A percentile compares a stretch with the other conserved stretches of the same genome.
Evolutionary conservation across 179 eudicot genomes (phyloP).

Genomic region (Amaranthus tricolor): DNA sequence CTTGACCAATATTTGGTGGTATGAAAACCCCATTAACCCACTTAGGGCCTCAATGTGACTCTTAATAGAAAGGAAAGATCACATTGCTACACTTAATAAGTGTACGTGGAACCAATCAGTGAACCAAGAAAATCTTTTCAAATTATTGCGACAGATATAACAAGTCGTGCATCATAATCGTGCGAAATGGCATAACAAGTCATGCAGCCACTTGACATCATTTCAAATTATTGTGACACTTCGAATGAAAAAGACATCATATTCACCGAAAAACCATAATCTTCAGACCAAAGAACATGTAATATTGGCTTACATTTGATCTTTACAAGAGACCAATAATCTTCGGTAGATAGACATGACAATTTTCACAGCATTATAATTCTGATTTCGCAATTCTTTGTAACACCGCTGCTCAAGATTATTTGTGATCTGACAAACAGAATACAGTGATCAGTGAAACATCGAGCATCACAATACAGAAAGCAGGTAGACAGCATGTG

Average conservation of each 20-base stretch:
- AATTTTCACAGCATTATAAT: slow-evolving; percentile 60
- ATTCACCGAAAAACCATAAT: too few relatives aligned
- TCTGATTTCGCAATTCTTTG: slow-evolving; percentile 79
- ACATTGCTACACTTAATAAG: too few relatives aligned
- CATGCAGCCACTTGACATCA: not conserved
- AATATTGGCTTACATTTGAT: slow-evolving; percentile 70
- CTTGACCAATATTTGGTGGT: too few relatives aligned
- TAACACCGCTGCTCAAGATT: slow-evolving; percentile 88
- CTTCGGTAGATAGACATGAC: slow-evolving; percentile 82
- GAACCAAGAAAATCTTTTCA: too few relatives aligned
- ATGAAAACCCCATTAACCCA: too few relatives aligned
- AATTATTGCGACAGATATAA: too few relatives aligned
- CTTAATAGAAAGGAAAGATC: too few relatives aligned
- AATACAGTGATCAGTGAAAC: slow-evolving; percentile 19
- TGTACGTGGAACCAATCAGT: too few relatives aligned
- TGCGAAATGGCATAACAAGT: not conserved
- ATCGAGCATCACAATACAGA: not conserved
- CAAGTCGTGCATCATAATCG: too few relatives aligned
- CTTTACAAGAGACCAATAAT: slow-evolving; percentile 73
- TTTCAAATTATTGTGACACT: not conserved
- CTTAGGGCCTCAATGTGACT: too few relatives aligned
- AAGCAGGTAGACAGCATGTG: not conserved
- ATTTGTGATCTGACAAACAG: slow-evolving; percentile 59
- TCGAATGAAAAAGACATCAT: not conserved
- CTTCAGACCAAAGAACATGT: not conserved